Evolutionary conservation across 495 filamentous ascomycete species (phyloP).

Genomic region (Trypethelium eluteriae): DNA sequence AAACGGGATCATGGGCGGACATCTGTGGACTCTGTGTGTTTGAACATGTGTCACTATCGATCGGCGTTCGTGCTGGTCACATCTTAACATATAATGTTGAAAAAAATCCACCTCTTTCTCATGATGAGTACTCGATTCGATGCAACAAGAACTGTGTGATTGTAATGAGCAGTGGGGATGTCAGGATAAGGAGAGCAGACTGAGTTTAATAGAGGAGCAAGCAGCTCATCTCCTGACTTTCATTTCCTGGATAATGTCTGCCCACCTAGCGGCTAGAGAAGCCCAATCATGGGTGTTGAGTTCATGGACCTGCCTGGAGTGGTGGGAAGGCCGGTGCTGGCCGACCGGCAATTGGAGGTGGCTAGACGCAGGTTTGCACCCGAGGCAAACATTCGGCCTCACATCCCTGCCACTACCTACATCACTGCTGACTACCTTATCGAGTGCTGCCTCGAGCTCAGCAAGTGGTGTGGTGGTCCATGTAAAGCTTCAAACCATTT

Average conservation of each 20-base stretch:
- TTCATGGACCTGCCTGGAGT: background rate
- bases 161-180: no score
- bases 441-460: no score
- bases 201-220: background rate
- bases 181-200: background rate
- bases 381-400: no score
- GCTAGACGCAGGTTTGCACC: background rate
- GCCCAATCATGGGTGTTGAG: conserved; percentile 4
- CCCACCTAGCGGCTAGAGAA: background rate
- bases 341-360: background rate
- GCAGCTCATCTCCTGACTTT: background rate
- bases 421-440: no score
- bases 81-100: conserved; percentile 6
- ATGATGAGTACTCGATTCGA: background rate
- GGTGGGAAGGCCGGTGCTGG: background rate
- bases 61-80: conserved; percentile 1
- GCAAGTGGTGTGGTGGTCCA: no score
- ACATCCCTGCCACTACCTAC: no score
- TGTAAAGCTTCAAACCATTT: background rate
- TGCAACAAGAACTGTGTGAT: background rate
- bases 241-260: no score
- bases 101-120: conserved; percentile 8
- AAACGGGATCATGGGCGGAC: conserved; percentile 10
- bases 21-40: background rate
- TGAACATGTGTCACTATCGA: background rate